phyloP scores from a whole-genome alignment of 2,329 filamentous ascomycete genomes.

The Lachnum nothofagi region DNA sequence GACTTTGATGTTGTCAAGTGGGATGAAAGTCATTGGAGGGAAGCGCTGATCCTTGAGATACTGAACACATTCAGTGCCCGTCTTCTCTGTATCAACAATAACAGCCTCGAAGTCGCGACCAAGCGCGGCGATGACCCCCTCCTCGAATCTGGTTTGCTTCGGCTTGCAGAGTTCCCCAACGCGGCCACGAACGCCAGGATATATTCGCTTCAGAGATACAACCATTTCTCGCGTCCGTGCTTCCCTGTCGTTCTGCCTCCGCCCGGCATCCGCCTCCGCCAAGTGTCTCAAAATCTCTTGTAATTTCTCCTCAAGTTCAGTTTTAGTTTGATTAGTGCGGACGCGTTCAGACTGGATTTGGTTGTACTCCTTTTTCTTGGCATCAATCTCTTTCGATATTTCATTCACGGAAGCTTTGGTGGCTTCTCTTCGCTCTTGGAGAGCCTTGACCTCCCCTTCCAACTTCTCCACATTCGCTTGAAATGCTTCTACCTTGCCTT shows the following conservation, averaged over 20 bases:
- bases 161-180: conserved; percentile 89
- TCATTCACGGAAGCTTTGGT: conserved; percentile 61
- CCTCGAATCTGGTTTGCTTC: conserved; percentile 94
- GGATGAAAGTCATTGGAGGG: conserved; percentile 87
- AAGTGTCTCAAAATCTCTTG: conserved; percentile 75
- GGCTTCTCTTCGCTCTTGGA: conserved; percentile 62
- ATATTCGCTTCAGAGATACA: conserved; percentile 80
- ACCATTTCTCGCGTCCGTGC: conserved; percentile 75
- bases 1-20: conserved; percentile 94
- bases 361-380: conserved; percentile 88
- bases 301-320: conserved; percentile 88
- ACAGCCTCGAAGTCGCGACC: conserved; percentile 92
- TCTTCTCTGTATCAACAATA: conserved; percentile 91
- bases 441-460: conserved; percentile 62
- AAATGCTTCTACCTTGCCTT: conserved; percentile 77
- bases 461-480: conserved; percentile 70
- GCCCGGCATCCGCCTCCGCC: conserved; percentile 78
- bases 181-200: conserved; percentile 84
- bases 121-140: conserved; percentile 86
- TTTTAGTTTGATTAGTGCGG: conserved; percentile 72
- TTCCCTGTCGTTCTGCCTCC: conserved; percentile 80
- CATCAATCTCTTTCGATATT: conserved; percentile 70
- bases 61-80: conserved; percentile 86
- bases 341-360: conserved; percentile 77
- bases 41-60: conserved; percentile 88